Evolutionary conservation across 1,284 basidiomycete genomes (phyloP).

Genomic region (Apiotrichum akiyoshidainum): DNA sequence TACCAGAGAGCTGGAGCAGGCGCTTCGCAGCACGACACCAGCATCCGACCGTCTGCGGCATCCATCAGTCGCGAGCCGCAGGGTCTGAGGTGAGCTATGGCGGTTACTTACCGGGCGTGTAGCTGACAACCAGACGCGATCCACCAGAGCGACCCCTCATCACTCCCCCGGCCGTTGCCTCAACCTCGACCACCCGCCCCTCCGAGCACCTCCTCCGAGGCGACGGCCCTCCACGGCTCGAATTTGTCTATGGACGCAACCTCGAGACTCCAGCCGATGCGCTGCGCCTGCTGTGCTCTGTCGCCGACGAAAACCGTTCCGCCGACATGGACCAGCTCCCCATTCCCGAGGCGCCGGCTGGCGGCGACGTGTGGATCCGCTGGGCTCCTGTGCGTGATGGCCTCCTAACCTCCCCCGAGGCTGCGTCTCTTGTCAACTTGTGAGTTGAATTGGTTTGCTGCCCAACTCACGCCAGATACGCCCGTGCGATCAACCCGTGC

Average conservation of each 20-base stretch:
- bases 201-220: background rate
- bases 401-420: conserved; percentile 22
- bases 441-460: background rate
- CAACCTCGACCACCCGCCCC: background rate
- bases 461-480: conserved; percentile 10
- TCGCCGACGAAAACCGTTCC: conserved; percentile 13
- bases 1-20: conserved; percentile 1
- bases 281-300: conserved; percentile 21
- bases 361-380: conserved; percentile 19
- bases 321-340: background rate
- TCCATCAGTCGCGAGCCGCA: no score
- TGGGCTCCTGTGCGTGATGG: conserved; percentile 27
- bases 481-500: conserved; percentile 18
- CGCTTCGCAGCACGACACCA: background rate
- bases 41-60: no score
- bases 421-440: conserved; percentile 13
- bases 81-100: no score
- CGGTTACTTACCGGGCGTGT: no score
- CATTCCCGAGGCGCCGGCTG: background rate
- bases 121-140: no score
- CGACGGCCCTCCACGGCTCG: conserved; percentile 1
- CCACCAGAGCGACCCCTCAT: no score
- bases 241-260: conserved; percentile 19
- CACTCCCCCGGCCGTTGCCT: background rate
- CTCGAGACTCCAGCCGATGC: conserved; percentile 28